Conservation (phyloP, 768 basidiomycete genomes). For the Pholiota microspora region DNA sequence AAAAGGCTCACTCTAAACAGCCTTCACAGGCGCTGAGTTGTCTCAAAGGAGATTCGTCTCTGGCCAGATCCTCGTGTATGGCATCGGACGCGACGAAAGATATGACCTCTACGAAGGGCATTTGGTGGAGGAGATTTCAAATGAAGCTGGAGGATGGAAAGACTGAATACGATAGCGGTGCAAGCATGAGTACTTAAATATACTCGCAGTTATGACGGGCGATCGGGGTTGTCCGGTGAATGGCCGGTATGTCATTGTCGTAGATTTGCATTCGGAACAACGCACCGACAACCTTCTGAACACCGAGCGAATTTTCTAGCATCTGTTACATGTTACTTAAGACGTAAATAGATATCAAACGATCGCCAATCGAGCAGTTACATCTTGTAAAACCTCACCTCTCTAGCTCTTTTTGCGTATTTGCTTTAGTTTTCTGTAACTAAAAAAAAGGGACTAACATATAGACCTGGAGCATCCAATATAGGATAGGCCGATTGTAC, state of each 20-base stretch:
- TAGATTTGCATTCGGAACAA: slow-evolving; percentile 6
- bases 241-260: not conserved
- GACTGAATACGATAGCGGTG: not conserved
- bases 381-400: too few species aligned
- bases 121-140: not conserved
- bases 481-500: not conserved
- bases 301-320: not conserved
- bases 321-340: too few species aligned
- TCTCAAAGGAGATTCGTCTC: not conserved
- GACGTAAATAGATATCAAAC: not conserved
- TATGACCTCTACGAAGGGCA: slow-evolving; percentile 6
- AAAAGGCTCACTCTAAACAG: slow-evolving; percentile 4
- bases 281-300: slow-evolving; percentile 7
- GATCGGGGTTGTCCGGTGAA: slow-evolving; percentile 1
- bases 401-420: not conserved
- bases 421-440: not conserved
- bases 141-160: not conserved
- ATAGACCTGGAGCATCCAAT: not conserved
- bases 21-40: not conserved
- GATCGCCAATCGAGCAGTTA: too few species aligned
- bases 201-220: not conserved
- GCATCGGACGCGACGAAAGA: not conserved
- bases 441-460: too few species aligned
- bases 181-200: not conserved
- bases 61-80: not conserved